Conservation (phyloP, 495 filamentous ascomycete species). For the Entonaema liquescens region DNA sequence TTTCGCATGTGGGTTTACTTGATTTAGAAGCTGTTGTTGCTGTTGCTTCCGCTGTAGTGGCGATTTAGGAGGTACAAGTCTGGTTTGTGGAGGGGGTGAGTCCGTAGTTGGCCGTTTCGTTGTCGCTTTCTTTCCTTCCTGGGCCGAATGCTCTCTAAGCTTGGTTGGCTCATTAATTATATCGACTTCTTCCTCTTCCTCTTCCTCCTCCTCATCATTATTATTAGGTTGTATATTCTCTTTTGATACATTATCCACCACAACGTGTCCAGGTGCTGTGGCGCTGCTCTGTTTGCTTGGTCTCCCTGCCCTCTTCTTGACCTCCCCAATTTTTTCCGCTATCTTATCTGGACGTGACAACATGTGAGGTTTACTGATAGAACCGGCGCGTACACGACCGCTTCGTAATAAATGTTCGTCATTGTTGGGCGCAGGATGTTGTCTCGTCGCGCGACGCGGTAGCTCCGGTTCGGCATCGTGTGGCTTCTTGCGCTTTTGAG, state of each 20-base stretch:
- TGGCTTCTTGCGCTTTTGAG: slow-evolving; percentile 54
- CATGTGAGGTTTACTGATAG: slow-evolving; percentile 15
- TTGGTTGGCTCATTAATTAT: not conserved
- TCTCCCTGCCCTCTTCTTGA: slow-evolving; percentile 1
- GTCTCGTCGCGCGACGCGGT: slow-evolving; percentile 55
- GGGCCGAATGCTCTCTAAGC: not conserved
- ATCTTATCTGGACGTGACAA: not conserved
- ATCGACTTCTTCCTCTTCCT: not conserved
- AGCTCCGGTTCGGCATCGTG: slow-evolving; percentile 33
- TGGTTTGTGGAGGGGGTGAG: slow-evolving; percentile 19
- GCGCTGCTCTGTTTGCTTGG: slow-evolving; percentile 21
- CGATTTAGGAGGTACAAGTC: slow-evolving; percentile 27
- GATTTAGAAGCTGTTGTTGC: slow-evolving; percentile 37
- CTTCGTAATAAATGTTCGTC: slow-evolving; percentile 48
- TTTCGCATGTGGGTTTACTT: not conserved
- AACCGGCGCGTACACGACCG: slow-evolving; percentile 44
- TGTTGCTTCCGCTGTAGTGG: slow-evolving; percentile 12
- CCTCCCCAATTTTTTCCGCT: not conserved
- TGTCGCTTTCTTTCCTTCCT: not conserved
- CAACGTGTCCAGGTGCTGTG: not conserved
- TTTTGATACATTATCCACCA: slow-evolving; percentile 9
- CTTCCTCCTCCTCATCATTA: not conserved
- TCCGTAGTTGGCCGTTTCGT: not conserved
- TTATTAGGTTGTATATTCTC: slow-evolving; percentile 27
- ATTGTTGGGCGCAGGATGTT: slow-evolving; percentile 47